phyloP scores from a whole-genome alignment of 2,329 filamentous ascomycete species.

The Diplocarpon mali region DNA sequence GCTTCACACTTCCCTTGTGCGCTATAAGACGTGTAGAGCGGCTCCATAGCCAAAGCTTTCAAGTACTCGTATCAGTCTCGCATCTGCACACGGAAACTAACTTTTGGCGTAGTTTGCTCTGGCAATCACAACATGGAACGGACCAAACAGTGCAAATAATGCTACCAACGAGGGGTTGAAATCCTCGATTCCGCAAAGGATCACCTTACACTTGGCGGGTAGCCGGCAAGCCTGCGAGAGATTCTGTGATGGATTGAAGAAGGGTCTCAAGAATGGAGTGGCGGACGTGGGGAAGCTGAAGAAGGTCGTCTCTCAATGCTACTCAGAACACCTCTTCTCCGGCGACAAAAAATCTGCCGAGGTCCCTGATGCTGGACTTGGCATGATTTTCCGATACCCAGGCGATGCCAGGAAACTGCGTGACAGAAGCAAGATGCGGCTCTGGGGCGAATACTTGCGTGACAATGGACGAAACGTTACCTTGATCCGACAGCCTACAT shows the following conservation, averaged over 20 bases:
- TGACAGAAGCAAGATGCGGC: constrained; percentile 90
- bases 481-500: constrained; percentile 87
- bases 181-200: constrained; percentile 57
- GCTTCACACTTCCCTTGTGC: constrained; percentile 88
- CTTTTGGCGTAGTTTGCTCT: constrained; percentile 58
- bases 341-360: constrained; percentile 49
- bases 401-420: constrained; percentile 89
- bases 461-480: constrained; percentile 93
- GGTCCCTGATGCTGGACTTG: constrained; percentile 85
- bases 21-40: constrained; percentile 86
- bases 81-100: constrained; percentile 15
- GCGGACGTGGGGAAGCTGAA: constrained; percentile 80
- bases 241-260: constrained; percentile 93
- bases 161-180: constrained; percentile 34
- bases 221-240: constrained; percentile 82
- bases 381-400: constrained; percentile 87
- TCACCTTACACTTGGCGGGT: constrained; percentile 84
- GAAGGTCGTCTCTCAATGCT: constrained; percentile 70
- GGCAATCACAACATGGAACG: constrained; percentile 91
- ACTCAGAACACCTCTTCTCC: constrained; percentile 73
- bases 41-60: constrained; percentile 82
- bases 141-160: constrained; percentile 42
- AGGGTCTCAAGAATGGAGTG: constrained; percentile 74
- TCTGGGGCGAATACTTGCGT: constrained; percentile 93
- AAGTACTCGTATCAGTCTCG: constrained; percentile 32